A percentile compares a stretch with the other conserved stretches of the same genome.
Evolutionary conservation across 495 filamentous ascomycete species (phyloP).

Genomic region (Parathielavia hyrcaniae): DNA sequence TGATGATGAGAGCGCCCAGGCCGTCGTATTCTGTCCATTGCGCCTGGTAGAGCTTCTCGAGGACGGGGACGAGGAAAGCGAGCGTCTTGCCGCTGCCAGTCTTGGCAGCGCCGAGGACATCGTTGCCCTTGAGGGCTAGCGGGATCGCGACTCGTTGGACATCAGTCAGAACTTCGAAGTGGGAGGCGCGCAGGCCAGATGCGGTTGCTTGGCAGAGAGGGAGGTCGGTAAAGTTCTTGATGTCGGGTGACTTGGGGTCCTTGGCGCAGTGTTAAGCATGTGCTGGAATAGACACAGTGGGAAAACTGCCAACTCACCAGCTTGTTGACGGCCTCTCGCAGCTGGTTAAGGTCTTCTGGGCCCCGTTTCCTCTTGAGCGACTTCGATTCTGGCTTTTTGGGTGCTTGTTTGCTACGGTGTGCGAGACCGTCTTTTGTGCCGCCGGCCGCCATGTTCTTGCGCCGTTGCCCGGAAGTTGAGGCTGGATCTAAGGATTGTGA

Average conservation of each 20-base stretch:
- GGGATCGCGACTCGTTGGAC: slow-evolving; percentile 86
- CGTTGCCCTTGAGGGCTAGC: slow-evolving; percentile 74
- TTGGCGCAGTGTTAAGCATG: not conserved
- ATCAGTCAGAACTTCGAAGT: slow-evolving; percentile 86
- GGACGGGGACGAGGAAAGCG: slow-evolving; percentile 82
- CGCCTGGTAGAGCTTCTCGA: slow-evolving; percentile 89
- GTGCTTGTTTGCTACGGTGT: slow-evolving; percentile 23
- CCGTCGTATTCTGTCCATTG: slow-evolving; percentile 90
- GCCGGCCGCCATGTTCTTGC: slow-evolving; percentile 24
- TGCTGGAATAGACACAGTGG: not conserved
- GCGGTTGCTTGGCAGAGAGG: slow-evolving; percentile 82
- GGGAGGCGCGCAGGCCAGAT: slow-evolving; percentile 71
- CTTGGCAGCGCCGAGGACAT: slow-evolving; percentile 93
- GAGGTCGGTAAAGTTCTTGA: slow-evolving; percentile 65
- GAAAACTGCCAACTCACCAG: slow-evolving; percentile 28
- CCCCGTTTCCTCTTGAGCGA: slow-evolving; percentile 43
- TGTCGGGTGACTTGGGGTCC: slow-evolving; percentile 45
- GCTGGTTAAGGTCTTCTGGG: slow-evolving; percentile 52
- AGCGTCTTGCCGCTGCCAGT: slow-evolving; percentile 96
- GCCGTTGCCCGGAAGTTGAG: not conserved
- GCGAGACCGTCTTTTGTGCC: slow-evolving; percentile 19
- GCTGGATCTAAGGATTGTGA: not conserved
- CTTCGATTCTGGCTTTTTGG: slow-evolving; percentile 32
- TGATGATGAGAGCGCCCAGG: slow-evolving; percentile 84
- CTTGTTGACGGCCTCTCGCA: slow-evolving; percentile 43